Base-by-base conservation (phyloP, 305 asterid species). In the Striga hermonthica region DNA sequence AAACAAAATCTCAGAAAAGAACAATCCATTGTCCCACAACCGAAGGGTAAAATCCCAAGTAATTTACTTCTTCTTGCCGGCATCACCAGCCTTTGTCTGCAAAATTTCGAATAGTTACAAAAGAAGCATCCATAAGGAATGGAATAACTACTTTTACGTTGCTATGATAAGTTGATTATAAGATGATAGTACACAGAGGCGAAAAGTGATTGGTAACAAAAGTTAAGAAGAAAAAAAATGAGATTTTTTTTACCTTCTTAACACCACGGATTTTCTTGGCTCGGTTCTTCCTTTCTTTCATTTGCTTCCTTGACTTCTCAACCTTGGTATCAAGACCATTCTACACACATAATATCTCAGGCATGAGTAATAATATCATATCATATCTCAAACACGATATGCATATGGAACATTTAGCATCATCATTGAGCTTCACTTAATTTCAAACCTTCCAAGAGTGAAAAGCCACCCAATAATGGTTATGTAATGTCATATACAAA, bases 211-310 rank as follows among this genome's bases (percentile, higher is more conserved):
- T 34, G 2, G 28, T 5, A 13, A 50, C 28, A 4, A 50, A 53
- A 11, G 37, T 36, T 53, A 5, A 28, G 3, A 16, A 28, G 59
- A 16, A 40, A 31, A 9, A 47, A 47, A 22, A 22, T 1, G 59
- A 10, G 49, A 38, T 2, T 22, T 2, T 22, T 2, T 5, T 4
- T 69, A 87, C 95, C 89, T 87, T 87, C 83, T 87, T 87, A n/a
- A 87, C 90, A 80, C 95, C 95, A 31, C 95, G 90, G 60, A 87
- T 74, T 73, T 87, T 87, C 82, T 81, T 85, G 11, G 92, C 81
- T 48, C 95, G 80, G 80, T 87, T 87, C 82, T 87, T 87, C 49
- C 95, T 75, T 64, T 87, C 95, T 75, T 87, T 87, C 93, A 87
- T 72, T 58, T 87, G 95, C 65, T 87, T 87, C 76, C 95, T 85